Base-by-base conservation (phyloP, 805 yeast genomes). In the Wickerhamia fluorescens region DNA sequence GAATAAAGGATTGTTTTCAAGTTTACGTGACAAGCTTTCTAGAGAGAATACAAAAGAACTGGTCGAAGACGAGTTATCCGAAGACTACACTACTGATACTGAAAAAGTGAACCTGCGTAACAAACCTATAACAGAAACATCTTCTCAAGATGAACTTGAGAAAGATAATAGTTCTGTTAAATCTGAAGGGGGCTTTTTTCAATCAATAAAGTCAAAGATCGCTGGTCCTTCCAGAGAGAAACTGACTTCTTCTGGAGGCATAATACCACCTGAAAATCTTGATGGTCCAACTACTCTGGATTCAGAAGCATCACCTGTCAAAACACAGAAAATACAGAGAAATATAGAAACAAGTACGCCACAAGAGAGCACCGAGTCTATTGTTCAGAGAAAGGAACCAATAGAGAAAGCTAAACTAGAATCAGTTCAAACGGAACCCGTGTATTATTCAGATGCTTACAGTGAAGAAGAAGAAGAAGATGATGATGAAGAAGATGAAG, bases 1-100 rank as follows among this genome's bases (percentile, higher is more conserved):
- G 16, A 47, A 45, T 13, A 55, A 43, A 29, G 56, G 61, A 13
- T 37, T 58, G n/a, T 58, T 58, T 37, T 61, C 55, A 33, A 48
- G 56, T 29, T 44, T 59, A 27, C 49, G 56, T 16, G 58, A 56
- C 25, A 44, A 55, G 28, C 46, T 57, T 17, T 38, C 49, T 5
- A 30, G 24, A 16, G 37, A 30, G 10, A 33, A 33, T n/a, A 23
- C 28, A 18, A 31, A 29, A 7, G 32, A 25, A 7, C 16, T 20
- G 4, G 32, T 37, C 6, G 43, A 39, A n/a, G n/a, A n/a, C n/a
- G n/a, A n/a, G n/a, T n/a, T n/a, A n/a, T n/a, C n/a, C n/a, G n/a
- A n/a, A n/a, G n/a, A n/a, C n/a, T n/a, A n/a, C n/a, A n/a, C n/a
- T 19, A 33, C 36, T 9, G 40, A 49, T 30, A 45, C 41, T 28